These are phyloP conservation scores for Aegilops sharonensis DNA, from an alignment of 176 grass and related monocot genomes.

Conservation along the genomic window DNA sequence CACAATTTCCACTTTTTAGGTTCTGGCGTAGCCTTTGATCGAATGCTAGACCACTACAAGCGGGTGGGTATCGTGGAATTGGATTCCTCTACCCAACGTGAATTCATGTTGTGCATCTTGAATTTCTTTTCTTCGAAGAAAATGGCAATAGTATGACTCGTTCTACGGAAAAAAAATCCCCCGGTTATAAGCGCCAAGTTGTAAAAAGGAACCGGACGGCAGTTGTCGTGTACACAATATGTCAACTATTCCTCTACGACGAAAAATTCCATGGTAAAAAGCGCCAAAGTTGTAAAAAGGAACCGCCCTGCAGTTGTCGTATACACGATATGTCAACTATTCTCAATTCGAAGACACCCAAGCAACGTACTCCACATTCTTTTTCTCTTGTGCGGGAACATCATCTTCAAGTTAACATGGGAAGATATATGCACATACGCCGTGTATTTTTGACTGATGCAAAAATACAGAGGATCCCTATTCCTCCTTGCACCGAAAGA, in stretches of 20 bases:
- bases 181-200: neutral
- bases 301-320: neutral
- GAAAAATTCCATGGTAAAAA: neutral
- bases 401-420: slow-evolving; percentile 16
- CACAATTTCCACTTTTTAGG: neutral
- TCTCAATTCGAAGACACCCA: neutral
- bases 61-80: neutral
- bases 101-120: slow-evolving; percentile 12
- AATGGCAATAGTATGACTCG: neutral
- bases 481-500: slow-evolving; percentile 42
- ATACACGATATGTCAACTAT: neutral
- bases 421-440: slow-evolving; percentile 23
- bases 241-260: neutral
- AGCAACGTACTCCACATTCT: neutral
- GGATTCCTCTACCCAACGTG: neutral
- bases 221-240: neutral
- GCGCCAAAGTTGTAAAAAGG: neutral
- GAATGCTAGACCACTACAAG: neutral
- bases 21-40: neutral
- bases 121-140: neutral
- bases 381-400: neutral
- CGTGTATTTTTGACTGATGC: slow-evolving; percentile 30
- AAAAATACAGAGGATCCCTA: slow-evolving; percentile 29
- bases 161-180: neutral
- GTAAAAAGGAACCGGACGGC: neutral